Conservation (phyloP, 2,329 filamentous ascomycete species). For the Paecilomyces formosus region DNA sequence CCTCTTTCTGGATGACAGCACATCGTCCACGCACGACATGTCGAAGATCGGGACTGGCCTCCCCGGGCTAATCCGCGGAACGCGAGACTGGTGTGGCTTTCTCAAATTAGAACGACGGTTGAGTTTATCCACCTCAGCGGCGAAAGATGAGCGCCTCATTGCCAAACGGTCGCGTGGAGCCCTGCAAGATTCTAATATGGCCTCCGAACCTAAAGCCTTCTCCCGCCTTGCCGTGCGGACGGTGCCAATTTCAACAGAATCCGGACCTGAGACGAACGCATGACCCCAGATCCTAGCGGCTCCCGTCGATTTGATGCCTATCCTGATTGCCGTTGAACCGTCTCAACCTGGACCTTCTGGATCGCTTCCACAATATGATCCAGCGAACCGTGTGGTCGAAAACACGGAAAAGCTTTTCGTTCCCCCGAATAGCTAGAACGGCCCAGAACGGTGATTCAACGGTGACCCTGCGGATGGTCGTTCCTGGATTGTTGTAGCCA, state of each 20-base stretch:
- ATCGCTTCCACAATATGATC: neutral
- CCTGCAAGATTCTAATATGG: neutral
- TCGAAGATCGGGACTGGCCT: neutral
- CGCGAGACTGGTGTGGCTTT: neutral
- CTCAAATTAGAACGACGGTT: neutral
- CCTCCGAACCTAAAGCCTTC: neutral
- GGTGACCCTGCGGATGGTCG: neutral
- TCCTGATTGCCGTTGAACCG: neutral
- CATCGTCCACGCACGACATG: slow-evolving; percentile 1
- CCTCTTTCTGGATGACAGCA: neutral
- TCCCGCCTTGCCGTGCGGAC: neutral
- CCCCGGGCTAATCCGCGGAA: neutral
- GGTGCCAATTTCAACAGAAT: neutral
- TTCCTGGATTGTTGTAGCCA: neutral
- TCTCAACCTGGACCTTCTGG: neutral
- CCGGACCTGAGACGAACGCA: neutral
- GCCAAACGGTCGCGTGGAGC: neutral
- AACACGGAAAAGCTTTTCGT: neutral
- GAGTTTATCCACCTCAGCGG: neutral
- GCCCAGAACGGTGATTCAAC: neutral
- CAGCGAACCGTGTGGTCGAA: neutral
- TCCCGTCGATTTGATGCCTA: neutral
- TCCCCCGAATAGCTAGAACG: neutral
- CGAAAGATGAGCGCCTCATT: neutral
- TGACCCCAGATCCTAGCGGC: slow-evolving; percentile 1